A percentile compares a stretch with the other conserved stretches of the same genome.
phyloP scores from a whole-genome alignment of 352 stramenopile species.

The Pythium sukuiense region DNA sequence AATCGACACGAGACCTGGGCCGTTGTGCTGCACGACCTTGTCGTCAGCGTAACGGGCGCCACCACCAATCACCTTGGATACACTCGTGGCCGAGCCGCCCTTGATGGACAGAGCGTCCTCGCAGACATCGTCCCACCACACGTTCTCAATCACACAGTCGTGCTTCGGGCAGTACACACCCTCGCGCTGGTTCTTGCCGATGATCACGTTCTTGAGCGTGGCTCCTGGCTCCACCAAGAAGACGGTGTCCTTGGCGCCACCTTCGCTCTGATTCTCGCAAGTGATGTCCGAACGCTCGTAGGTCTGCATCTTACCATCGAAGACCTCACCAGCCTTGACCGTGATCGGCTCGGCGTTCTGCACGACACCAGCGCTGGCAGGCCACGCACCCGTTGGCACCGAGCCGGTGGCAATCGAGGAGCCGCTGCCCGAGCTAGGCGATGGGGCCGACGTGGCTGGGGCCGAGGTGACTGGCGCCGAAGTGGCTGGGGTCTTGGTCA shows the following conservation, averaged over 20 bases:
- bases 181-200: no score
- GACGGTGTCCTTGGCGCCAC: constrained; percentile 11
- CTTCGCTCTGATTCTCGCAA: constrained; percentile 24
- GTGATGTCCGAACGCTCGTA: constrained; percentile 23
- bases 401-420: no score
- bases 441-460: no score
- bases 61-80: constrained; percentile 36
- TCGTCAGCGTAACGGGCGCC: constrained; percentile 44
- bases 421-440: no score
- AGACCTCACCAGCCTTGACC: constrained; percentile 16
- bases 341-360: constrained; percentile 13
- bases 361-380: constrained; percentile 24
- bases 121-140: constrained; percentile 48
- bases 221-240: constrained; percentile 13
- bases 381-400: constrained; percentile 25
- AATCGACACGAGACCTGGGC: constrained; percentile 36
- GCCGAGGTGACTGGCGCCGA: no score
- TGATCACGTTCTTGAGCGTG: no score
- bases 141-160: no score
- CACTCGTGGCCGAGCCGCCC: constrained; percentile 34
- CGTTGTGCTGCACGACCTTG: constrained; percentile 59
- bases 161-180: no score
- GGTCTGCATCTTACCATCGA: no score
- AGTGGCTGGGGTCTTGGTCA: no score
- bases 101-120: constrained; percentile 50